These are phyloP conservation scores for Leptographium lundbergii DNA, from an alignment of 2,329 filamentous ascomycete genomes.

Conservation along the genomic window DNA sequence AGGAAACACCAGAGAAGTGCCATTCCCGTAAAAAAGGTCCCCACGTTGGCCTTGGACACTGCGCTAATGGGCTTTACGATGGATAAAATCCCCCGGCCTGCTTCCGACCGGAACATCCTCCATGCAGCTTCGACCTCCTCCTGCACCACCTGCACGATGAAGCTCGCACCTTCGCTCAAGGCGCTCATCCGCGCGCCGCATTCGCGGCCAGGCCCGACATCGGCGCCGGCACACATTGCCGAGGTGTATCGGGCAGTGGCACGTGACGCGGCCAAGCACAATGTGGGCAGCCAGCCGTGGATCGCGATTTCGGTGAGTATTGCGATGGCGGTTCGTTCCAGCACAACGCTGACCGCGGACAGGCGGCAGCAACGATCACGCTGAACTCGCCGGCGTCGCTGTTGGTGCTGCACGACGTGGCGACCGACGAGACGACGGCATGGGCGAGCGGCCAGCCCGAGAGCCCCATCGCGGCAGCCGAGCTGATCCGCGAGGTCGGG, in stretches of 20 bases:
- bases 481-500: conserved; percentile 63
- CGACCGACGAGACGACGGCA: conserved; percentile 18
- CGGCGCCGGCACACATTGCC: conserved; percentile 49
- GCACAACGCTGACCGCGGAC: not conserved
- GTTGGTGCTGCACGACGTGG: conserved; percentile 44
- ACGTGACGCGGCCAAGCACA: conserved; percentile 45
- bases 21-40: too few relatives aligned
- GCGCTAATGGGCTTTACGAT: too few relatives aligned
- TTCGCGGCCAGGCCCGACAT: conserved; percentile 50
- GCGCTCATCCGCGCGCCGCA: conserved; percentile 59
- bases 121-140: not conserved
- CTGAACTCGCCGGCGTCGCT: conserved; percentile 76
- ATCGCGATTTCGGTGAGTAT: conserved; percentile 47
- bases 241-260: conserved; percentile 54
- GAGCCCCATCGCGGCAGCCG: conserved; percentile 38
- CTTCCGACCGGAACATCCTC: not conserved
- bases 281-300: conserved; percentile 53
- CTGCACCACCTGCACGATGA: conserved; percentile 37
- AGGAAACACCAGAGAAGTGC: too few relatives aligned
- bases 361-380: conserved; percentile 74
- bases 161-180: conserved; percentile 59
- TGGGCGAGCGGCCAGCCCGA: conserved; percentile 9
- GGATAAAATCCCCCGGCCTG: too few relatives aligned
- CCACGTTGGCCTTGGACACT: too few relatives aligned
- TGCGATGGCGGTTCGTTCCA: too few relatives aligned